Evolutionary conservation across 345 rosid species (phyloP).

Genomic region (Adansonia digitata): DNA sequence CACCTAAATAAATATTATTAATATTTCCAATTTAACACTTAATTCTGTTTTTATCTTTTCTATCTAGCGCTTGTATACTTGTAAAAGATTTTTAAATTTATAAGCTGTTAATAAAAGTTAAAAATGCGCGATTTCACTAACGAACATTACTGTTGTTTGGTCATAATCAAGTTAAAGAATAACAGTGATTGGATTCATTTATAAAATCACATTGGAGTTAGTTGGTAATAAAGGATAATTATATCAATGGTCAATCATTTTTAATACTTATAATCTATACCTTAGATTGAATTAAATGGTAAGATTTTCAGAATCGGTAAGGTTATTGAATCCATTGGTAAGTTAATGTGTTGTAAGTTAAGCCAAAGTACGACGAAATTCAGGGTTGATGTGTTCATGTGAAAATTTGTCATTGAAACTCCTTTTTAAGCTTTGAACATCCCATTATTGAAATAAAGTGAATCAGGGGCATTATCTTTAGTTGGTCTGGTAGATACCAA

Average conservation of each 20-base stretch:
- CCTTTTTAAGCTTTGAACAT: not conserved
- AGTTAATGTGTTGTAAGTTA: conserved; percentile 11
- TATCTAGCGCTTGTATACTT: too few species aligned
- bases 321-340: conserved; percentile 10
- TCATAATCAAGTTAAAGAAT: conserved; percentile 29
- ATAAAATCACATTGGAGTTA: conserved; percentile 17
- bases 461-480: too few species aligned
- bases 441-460: not conserved
- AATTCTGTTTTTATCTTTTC: conserved; percentile 10
- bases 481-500: too few species aligned
- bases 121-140: conserved; percentile 27
- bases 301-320: not conserved
- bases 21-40: not conserved
- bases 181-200: conserved; percentile 25
- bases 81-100: conserved; percentile 20
- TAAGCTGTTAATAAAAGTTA: not conserved
- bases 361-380: not conserved
- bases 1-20: conserved; percentile 38
- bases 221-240: conserved; percentile 11
- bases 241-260: not conserved
- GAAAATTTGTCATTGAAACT: not conserved
- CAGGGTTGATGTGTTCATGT: conserved; percentile 1
- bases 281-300: not conserved
- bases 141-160: conserved; percentile 22
- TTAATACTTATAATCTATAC: not conserved